A percentile compares a stretch with the other conserved stretches of the same genome.
Conservation (phyloP, 2,329 filamentous ascomycete genomes). For the Colletotrichum gloeosporioides region DNA sequence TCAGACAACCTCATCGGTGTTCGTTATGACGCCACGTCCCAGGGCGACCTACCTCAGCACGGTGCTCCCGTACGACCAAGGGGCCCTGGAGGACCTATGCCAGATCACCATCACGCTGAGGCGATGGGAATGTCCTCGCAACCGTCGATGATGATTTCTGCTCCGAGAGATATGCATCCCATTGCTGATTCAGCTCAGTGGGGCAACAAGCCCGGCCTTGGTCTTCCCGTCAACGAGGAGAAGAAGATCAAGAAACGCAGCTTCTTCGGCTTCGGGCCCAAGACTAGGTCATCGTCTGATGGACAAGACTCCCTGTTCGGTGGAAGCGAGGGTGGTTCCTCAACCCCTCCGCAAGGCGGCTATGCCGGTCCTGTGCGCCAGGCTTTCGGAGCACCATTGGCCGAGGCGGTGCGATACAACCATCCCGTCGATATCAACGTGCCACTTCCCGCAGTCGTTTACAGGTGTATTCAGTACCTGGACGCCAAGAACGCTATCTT, state of each 20-base stretch:
- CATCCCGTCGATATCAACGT: conserved; percentile 75
- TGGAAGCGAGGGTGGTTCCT: conserved; percentile 50
- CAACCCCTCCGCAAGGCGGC: conserved; percentile 46
- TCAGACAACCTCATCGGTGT: conserved; percentile 59
- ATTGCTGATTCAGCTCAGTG: conserved; percentile 85
- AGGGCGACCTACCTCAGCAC: conserved; percentile 53
- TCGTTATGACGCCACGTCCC: conserved; percentile 61
- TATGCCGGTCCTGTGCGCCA: conserved; percentile 65
- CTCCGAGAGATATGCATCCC: conserved; percentile 80
- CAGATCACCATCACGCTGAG: conserved; percentile 34
- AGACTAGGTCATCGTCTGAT: conserved; percentile 63
- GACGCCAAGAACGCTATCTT: conserved; percentile 78
- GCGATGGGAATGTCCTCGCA: conserved; percentile 41
- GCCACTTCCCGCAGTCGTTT: conserved; percentile 89
- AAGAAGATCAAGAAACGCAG: conserved; percentile 83
- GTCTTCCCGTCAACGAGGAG: conserved; percentile 65
- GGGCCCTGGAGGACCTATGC: conserved; percentile 34
- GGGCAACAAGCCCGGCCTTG: conserved; percentile 75
- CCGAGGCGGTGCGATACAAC: conserved; percentile 85
- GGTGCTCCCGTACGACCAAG: conserved; percentile 42
- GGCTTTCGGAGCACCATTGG: conserved; percentile 85
- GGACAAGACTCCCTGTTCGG: conserved; percentile 62
- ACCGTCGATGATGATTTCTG: conserved; percentile 71
- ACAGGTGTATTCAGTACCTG: conserved; percentile 93
- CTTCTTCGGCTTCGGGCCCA: conserved; percentile 73